Conservation (phyloP, 2,329 filamentous ascomycete genomes). For the Penicillium oxalicum region DNA sequence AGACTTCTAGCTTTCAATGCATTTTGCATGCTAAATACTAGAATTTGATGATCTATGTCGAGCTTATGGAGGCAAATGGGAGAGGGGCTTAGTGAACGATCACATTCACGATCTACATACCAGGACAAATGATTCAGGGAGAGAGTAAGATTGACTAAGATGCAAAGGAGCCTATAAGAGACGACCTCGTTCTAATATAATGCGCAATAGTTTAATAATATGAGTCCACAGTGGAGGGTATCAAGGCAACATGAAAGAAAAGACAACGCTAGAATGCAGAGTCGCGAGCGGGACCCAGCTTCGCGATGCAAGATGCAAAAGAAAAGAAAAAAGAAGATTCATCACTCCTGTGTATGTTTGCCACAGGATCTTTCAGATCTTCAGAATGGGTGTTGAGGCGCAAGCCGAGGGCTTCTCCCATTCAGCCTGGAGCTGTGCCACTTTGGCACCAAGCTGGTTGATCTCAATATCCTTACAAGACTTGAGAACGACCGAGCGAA, state of each 20-base stretch:
- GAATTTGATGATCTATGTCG: no score
- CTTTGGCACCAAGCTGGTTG: slow-evolving; percentile 32
- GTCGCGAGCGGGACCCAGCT: slow-evolving; percentile 21
- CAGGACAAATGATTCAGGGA: no score
- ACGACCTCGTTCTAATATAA: no score
- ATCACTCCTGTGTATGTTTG: slow-evolving; percentile 2
- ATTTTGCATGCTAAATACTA: no score
- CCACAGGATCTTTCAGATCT: slow-evolving; percentile 9
- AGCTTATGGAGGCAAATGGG: no score
- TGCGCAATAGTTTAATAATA: background rate
- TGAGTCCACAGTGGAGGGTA: slow-evolving; percentile 20
- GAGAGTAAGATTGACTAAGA: no score
- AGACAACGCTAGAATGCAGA: slow-evolving; percentile 22
- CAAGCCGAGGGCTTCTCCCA: slow-evolving; percentile 18
- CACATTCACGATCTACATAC: no score
- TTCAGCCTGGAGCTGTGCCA: slow-evolving; percentile 24
- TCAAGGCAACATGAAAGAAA: slow-evolving; percentile 4
- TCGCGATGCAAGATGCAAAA: slow-evolving; percentile 18
- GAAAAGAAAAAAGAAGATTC: slow-evolving; percentile 4
- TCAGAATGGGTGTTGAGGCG: slow-evolving; percentile 8
- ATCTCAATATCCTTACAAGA: slow-evolving; percentile 33
- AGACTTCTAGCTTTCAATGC: no score
- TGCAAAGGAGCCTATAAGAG: no score
- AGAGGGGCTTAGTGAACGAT: no score
- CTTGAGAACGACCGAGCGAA: slow-evolving; percentile 44